Evolutionary conservation across 345 rosid species (phyloP), one percentile per base, ranked within the genome.

Genomic region (Heritiera littoralis): DNA sequence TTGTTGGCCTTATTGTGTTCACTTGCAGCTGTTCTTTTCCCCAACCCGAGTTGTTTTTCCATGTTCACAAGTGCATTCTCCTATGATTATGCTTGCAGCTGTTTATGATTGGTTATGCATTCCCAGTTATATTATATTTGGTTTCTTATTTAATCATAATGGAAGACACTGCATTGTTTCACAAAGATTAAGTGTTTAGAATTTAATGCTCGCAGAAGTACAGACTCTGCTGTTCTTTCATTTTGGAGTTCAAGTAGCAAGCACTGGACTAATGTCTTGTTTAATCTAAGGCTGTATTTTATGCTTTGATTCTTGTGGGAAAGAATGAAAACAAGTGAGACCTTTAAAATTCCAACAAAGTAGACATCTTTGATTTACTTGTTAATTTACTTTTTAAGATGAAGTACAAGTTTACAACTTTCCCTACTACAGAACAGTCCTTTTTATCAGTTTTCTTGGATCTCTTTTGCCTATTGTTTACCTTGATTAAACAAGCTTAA

Each of bases 31-130:
- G 38, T 49, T 14, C 10, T 64, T 70, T 70, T 49, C 18, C 12
- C 40, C 41, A 30, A 7, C 45, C 14, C 15, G 45, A 48, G 20
- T 71, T 43, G 38, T 51, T 51, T 69, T 71, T 71, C 43, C 28
- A 71, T 51, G 75, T 71, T 51, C 60, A 51, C 45, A 7, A 14
- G 30, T 48, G 74, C 58, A 70, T 70, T 70, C 41, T 70, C 58
- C 41, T 48, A 13, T 70, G 58, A 48, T 13, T 23, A 69, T 68
- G 23, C 55, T 11, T 45, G 60, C 55, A 35, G 23, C 63, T 32
- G 63, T 35, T 35, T 35, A 32, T 35, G 63, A 72, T 51, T 35
- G 55, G n/a, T 52, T 17, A 52, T 52, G 46, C 14, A 0, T 8
- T 72, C 15, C 63, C 45, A 3, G 28, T 72, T 73, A 49, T 40